These are phyloP conservation scores for Linum tenue DNA, from an alignment of 345 rosid genomes.

Conservation along the genomic window DNA sequence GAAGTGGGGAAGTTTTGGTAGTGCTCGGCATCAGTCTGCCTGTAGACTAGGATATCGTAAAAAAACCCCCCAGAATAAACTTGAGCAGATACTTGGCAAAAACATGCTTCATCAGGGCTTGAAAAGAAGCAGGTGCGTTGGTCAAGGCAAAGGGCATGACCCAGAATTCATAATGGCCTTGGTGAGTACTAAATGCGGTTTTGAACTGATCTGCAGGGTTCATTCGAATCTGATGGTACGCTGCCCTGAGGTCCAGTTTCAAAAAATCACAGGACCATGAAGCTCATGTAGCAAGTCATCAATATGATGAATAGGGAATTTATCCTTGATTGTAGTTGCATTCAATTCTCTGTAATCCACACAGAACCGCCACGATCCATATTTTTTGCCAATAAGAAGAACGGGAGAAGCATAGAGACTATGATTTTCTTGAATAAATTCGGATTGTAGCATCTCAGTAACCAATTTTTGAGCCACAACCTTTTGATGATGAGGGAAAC, in stretches of 20 bases:
- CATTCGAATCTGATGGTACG: too few relatives aligned
- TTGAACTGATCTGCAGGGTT: too few relatives aligned
- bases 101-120: background rate
- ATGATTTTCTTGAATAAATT: background rate
- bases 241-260: too few relatives aligned
- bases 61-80: background rate
- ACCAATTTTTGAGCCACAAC: too few relatives aligned
- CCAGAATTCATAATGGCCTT: too few relatives aligned
- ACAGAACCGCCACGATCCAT: too few relatives aligned
- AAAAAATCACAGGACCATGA: background rate
- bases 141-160: background rate
- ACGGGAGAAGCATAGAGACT: background rate
- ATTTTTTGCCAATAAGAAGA: background rate
- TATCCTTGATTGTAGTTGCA: too few relatives aligned
- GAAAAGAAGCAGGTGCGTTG: background rate
- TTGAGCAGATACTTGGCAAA: background rate
- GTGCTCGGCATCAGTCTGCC: background rate
- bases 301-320: background rate
- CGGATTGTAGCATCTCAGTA: background rate
- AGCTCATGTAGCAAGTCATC: background rate
- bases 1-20: background rate
- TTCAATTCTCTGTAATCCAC: too few relatives aligned
- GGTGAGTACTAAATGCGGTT: too few relatives aligned
- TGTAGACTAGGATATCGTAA: background rate
- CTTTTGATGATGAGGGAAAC: too few relatives aligned